phyloP scores from a whole-genome alignment of 148 eudicot species.

The Suaeda aralocaspica region DNA sequence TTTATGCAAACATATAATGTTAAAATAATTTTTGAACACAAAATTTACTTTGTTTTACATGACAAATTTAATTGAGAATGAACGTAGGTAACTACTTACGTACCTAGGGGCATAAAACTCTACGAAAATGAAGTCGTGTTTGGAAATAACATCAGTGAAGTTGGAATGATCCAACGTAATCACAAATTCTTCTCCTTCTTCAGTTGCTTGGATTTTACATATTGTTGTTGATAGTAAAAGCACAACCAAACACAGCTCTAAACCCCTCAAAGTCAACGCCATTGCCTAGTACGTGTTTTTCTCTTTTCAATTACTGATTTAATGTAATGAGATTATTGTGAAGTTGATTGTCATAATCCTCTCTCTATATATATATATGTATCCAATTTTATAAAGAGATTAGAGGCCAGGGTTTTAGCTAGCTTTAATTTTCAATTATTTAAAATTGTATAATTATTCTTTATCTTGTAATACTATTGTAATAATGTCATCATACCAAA shows the following conservation, averaged over 20 bases:
- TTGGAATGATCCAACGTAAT: constrained; percentile 68
- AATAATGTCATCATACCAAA: constrained; percentile 1
- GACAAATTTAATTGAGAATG: no score
- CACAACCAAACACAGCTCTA: constrained; percentile 21
- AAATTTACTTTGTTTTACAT: no score
- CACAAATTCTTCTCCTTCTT: constrained; percentile 29
- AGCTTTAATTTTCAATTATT: neutral
- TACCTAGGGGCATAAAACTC: constrained; percentile 93
- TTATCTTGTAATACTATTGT: neutral
- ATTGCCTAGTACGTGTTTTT: neutral
- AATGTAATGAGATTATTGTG: neutral
- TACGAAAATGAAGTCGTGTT: constrained; percentile 61
- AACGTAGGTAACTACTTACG: no score
- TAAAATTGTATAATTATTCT: neutral
- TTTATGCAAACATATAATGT: neutral
- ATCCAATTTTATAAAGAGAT: neutral
- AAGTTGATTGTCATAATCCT: neutral
- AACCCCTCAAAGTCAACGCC: constrained; percentile 1
- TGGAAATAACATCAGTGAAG: constrained; percentile 48
- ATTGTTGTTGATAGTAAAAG: constrained; percentile 15
- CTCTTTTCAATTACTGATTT: neutral
- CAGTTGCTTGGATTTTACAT: constrained; percentile 4
- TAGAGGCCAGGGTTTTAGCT: no score
- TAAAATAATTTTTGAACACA: no score
- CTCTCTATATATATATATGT: neutral